A percentile compares a stretch with the other conserved stretches of the same genome.
phyloP scores from a whole-genome alignment of 768 basidiomycete genomes.

The Naganishia vaughanmartiniae region DNA sequence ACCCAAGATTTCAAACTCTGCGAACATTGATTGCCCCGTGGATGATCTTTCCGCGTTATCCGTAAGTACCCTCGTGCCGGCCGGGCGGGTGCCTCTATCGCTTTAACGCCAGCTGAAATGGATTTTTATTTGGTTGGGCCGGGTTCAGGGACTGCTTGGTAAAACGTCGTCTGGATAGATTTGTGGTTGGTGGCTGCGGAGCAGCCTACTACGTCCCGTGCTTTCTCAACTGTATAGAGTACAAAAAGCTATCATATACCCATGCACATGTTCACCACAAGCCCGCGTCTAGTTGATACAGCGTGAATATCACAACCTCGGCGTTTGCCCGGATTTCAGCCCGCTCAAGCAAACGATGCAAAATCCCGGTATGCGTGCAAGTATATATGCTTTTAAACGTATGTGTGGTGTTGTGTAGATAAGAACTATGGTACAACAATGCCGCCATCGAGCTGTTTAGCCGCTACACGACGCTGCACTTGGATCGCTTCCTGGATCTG shows the following conservation, averaged over 20 bases:
- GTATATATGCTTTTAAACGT: constrained; percentile 5
- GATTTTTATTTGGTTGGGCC: neutral
- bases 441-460: constrained; percentile 7
- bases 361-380: neutral
- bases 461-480: constrained; percentile 15
- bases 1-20: constrained; percentile 46
- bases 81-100: neutral
- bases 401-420: neutral
- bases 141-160: constrained; percentile 9
- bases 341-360: neutral
- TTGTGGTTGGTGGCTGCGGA: neutral
- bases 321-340: neutral
- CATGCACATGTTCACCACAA: neutral
- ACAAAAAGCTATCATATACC: neutral
- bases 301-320: neutral
- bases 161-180: neutral
- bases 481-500: constrained; percentile 16
- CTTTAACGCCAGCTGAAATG: neutral
- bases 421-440: constrained; percentile 21
- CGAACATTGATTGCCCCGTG: constrained; percentile 49
- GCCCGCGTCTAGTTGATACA: neutral
- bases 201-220: neutral
- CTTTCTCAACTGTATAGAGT: neutral
- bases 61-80: neutral
- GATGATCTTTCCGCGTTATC: constrained; percentile 15